Percentiles rank a stretch among this genome's conserved stretches.
These are phyloP conservation scores for Cucurbita pepo DNA, from an alignment of 306 rosid species.

Conservation along the genomic window DNA sequence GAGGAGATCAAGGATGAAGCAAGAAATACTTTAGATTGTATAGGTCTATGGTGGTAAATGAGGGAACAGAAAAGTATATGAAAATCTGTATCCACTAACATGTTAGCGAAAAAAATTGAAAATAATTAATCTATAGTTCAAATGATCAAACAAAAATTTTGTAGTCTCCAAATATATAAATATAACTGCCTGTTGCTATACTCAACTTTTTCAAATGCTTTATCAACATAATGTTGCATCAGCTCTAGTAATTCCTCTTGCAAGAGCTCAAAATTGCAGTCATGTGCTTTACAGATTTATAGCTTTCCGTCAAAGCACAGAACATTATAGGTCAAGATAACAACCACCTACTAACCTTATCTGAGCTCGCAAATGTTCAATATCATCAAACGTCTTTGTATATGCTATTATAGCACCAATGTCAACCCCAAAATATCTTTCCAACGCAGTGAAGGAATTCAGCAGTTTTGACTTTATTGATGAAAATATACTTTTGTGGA, in stretches of 20 bases:
- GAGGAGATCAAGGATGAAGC: background rate
- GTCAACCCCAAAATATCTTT: conserved; percentile 86
- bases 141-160: background rate
- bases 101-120: background rate
- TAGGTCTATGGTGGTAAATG: background rate
- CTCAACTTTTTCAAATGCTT: background rate
- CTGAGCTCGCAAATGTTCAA: conserved; percentile 86
- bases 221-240: background rate
- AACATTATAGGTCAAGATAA: background rate
- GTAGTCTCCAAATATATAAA: background rate
- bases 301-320: background rate
- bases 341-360: conserved; percentile 46
- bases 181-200: background rate
- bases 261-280: background rate
- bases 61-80: background rate
- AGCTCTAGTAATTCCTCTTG: background rate
- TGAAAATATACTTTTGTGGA: background rate
- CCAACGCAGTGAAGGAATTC: conserved; percentile 22
- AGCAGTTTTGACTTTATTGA: conserved; percentile 4
- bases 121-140: background rate
- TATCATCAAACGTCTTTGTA: conserved; percentile 46
- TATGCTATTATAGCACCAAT: conserved; percentile 67
- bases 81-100: background rate
- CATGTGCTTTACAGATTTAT: background rate
- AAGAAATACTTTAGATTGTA: background rate